A percentile compares a stretch with the other conserved stretches of the same genome.
Conservation (phyloP, 1,284 basidiomycete genomes). For the Cutaneotrichosporon cutaneum region DNA sequence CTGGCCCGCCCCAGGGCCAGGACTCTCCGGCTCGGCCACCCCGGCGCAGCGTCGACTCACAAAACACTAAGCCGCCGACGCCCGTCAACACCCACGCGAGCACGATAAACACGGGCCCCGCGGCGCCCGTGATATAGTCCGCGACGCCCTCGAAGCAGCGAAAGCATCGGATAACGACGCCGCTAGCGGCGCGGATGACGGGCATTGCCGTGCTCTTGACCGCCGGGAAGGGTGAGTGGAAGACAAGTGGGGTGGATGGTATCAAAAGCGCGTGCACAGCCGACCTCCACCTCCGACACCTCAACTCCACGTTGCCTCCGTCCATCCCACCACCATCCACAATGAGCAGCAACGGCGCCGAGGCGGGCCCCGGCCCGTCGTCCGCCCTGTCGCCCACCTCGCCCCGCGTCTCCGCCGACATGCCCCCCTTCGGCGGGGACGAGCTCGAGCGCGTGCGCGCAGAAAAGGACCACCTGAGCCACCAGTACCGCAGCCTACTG, state of each 20-base stretch:
- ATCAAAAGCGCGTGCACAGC: no score
- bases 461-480: conserved; percentile 80
- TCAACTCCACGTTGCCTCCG: background rate
- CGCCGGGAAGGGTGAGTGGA: background rate
- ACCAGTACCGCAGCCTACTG: conserved; percentile 82
- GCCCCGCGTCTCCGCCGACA: conserved; percentile 19
- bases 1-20: no score
- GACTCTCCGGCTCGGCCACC: no score
- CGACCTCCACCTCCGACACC: background rate
- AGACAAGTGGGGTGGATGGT: background rate
- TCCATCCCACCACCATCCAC: background rate
- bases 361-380: conserved; percentile 14
- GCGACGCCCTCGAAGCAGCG: conserved; percentile 71
- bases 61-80: conserved; percentile 72
- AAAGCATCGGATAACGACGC: conserved; percentile 77
- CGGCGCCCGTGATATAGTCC: conserved; percentile 80
- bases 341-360: conserved; percentile 11
- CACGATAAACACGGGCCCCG: conserved; percentile 82
- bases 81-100: conserved; percentile 71
- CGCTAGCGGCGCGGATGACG: conserved; percentile 44
- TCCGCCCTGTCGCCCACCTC: conserved; percentile 16
- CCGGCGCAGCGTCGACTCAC: no score
- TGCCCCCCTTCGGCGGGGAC: conserved; percentile 10
- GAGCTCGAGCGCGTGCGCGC: conserved; percentile 56
- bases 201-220: conserved; percentile 9